Percentiles rank a stretch among this genome's conserved stretches.
phyloP scores from a whole-genome alignment of 331 rosid species.

The Arachis monticola region DNA sequence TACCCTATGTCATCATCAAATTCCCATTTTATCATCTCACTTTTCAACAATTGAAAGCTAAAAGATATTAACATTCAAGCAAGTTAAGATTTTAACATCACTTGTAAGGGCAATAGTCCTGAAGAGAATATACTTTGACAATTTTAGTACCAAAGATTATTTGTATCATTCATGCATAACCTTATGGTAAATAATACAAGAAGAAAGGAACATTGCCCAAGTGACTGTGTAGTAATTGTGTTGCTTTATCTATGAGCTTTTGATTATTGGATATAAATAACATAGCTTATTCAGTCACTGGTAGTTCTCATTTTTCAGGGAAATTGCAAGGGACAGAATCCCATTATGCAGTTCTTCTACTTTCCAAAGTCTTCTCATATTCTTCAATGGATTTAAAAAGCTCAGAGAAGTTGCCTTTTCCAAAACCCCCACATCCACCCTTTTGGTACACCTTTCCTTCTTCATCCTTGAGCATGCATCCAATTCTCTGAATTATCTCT shows the following conservation, averaged over 20 bases:
- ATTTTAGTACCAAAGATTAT: neutral
- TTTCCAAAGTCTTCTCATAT: slow-evolving; percentile 81
- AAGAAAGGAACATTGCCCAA: neutral
- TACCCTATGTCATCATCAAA: slow-evolving; percentile 45
- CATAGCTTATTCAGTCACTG: slow-evolving; percentile 5
- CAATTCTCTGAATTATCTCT: slow-evolving; percentile 94
- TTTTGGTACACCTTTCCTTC: slow-evolving; percentile 76
- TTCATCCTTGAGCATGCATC: slow-evolving; percentile 85
- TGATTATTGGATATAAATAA: neutral
- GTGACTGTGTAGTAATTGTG: neutral
- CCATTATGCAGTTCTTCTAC: slow-evolving; percentile 43
- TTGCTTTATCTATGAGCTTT: neutral
- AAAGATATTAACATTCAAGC: neutral
- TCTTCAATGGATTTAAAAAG: slow-evolving; percentile 96
- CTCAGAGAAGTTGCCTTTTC: slow-evolving; percentile 95
- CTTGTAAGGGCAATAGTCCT: neutral
- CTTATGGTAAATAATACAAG: neutral
- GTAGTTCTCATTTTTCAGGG: neutral
- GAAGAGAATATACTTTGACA: neutral
- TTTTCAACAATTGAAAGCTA: neutral
- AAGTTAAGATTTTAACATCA: neutral
- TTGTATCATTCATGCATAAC: neutral
- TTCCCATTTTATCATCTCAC: neutral
- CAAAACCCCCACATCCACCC: slow-evolving; percentile 97
- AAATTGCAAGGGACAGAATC: neutral